Evolutionary conservation across 2,329 filamentous ascomycete genomes (phyloP).

Genomic region (Chlorencoelia australis): DNA sequence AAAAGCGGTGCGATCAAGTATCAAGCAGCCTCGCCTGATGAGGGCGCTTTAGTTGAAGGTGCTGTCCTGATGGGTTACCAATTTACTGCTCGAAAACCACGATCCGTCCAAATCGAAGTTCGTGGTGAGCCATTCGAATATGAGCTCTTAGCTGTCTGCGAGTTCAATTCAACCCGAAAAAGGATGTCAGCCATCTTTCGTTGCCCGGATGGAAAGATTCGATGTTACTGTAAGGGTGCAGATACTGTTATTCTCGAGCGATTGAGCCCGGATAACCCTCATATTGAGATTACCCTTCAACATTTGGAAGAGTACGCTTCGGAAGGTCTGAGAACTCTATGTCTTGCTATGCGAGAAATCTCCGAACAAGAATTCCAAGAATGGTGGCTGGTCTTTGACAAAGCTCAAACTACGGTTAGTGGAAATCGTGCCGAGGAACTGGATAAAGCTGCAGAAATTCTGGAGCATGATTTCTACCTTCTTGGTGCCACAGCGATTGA

Average conservation of each 20-base stretch:
- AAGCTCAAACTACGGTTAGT: slow-evolving; percentile 78
- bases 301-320: slow-evolving; percentile 99
- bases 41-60: slow-evolving; percentile 92
- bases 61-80: slow-evolving; percentile 77
- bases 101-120: slow-evolving; percentile 73
- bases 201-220: slow-evolving; percentile 89
- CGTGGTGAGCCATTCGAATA: slow-evolving; percentile 68
- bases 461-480: slow-evolving; percentile 84
- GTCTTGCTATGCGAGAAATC: slow-evolving; percentile 87
- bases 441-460: slow-evolving; percentile 92
- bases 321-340: slow-evolving; percentile 88
- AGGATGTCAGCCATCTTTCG: slow-evolving; percentile 97
- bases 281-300: slow-evolving; percentile 79
- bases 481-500: slow-evolving; percentile 96
- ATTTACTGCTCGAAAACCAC: slow-evolving; percentile 84
- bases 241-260: slow-evolving; percentile 97
- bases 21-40: slow-evolving; percentile 93
- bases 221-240: slow-evolving; percentile 91
- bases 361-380: slow-evolving; percentile 81
- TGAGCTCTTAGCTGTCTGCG: slow-evolving; percentile 89
- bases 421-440: slow-evolving; percentile 90
- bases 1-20: slow-evolving; percentile 82
- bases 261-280: slow-evolving; percentile 70
- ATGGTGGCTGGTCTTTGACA: slow-evolving; percentile 80
- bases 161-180: slow-evolving; percentile 97